Evolutionary conservation across 2,329 filamentous ascomycete species (phyloP), one percentile per base, ranked within the genome.

Genomic region (Xylariaceae sp.): DNA sequence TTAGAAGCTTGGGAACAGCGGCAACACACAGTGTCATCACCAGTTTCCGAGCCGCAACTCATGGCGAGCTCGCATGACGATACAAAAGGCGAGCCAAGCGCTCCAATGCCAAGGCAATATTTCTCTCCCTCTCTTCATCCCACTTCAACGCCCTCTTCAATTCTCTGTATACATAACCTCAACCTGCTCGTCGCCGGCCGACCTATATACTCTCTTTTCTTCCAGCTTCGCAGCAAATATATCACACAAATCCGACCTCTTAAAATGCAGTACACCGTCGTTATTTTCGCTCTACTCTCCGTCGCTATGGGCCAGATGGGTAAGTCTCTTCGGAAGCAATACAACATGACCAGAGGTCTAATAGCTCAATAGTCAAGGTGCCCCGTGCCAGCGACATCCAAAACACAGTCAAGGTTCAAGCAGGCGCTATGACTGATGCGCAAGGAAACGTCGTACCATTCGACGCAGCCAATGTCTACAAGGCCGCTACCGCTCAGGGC

Each of bases 261-360:
- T 71, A 78, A 69, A 48, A 80, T 80, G 76, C 72, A 77, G 69
- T 73, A 73, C 70, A 69, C 71, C 48, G 50, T 73, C 56, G 66
- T 70, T 57, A 46, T 78, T 50, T 63, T 75, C 55, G 65, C 74
- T 50, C 62, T 80, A 50, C 65, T 68, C 62, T 64, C 71, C 45
- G 65, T 70, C 57, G 73, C 67, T 55, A 61, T 73, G 56, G 75
- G 73, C 45, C 65, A 63, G 42, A 54, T 62, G 20, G 45, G 62
- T 64, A 61, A 42, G 59, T 56, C 40, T n/a, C 25, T 14, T 5
- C 11, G 14, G 20, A 17, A 36, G 8, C 8, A 16, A 36, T 20
- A 11, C 4, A 21, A 16, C 19, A n/a, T 19, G 1, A 22, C 8
- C n/a, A 2, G 23, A 16, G 19, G 17, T 39, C 35, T 37, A 39